Evolutionary conservation across 2,329 filamentous ascomycete genomes (phyloP).

Genomic region (Drechslerella dactyloides): DNA sequence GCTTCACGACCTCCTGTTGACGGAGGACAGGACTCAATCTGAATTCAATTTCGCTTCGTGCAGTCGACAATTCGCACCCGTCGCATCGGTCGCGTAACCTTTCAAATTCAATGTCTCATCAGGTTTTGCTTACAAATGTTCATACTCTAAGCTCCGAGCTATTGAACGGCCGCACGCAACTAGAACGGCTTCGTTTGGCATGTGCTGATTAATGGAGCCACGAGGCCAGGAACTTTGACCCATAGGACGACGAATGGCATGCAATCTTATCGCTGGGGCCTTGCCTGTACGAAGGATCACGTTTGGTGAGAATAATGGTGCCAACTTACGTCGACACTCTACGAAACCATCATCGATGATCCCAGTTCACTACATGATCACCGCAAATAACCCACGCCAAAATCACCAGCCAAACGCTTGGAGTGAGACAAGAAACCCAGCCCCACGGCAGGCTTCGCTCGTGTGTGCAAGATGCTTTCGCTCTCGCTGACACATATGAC

Average conservation of each 20-base stretch:
- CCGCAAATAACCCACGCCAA: background rate
- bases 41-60: constrained; percentile 33
- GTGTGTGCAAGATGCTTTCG: constrained; percentile 6
- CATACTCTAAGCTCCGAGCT: constrained; percentile 34
- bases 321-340: background rate
- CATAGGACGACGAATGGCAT: constrained; percentile 15
- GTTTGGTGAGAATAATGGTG: constrained; percentile 12
- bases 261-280: constrained; percentile 14
- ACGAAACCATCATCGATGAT: constrained; percentile 35
- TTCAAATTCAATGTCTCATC: constrained; percentile 5
- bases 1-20: constrained; percentile 13
- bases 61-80: constrained; percentile 3
- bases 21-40: too few species aligned
- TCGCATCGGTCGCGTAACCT: constrained; percentile 20
- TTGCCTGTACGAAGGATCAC: constrained; percentile 25
- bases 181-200: constrained; percentile 29
- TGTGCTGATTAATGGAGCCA: constrained; percentile 43
- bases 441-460: constrained; percentile 26
- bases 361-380: constrained; percentile 35
- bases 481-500: constrained; percentile 46
- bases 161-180: constrained; percentile 26
- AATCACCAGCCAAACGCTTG: constrained; percentile 12
- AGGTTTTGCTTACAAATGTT: constrained; percentile 50
- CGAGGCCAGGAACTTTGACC: constrained; percentile 49
- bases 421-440: constrained; percentile 27